Conservation (phyloP, 306 rosid species). For the Elaeagnus macrophylla region DNA sequence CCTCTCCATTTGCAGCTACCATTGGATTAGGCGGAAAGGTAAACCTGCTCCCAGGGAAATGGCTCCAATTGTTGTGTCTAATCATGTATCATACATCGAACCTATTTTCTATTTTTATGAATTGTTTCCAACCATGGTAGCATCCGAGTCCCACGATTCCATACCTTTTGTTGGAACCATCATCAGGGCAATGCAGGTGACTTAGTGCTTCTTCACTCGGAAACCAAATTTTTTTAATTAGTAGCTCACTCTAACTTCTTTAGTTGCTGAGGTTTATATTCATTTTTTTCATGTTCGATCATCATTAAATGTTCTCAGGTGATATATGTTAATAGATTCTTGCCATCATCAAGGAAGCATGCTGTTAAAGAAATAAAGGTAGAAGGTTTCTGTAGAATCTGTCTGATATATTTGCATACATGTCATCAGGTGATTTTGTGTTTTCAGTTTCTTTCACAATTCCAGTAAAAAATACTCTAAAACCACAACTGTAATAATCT, state of each 20-base stretch:
- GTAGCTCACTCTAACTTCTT: constrained; percentile 1
- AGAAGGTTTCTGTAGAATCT: constrained; percentile 40
- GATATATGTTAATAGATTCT: constrained; percentile 79
- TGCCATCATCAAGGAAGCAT: constrained; percentile 63
- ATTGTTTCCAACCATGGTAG: constrained; percentile 84
- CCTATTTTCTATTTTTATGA: constrained; percentile 96
- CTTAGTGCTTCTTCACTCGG: constrained; percentile 15
- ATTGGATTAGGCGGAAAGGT: constrained; percentile 91
- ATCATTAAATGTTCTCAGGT: constrained; percentile 49
- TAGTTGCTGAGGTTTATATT: constrained; percentile 1
- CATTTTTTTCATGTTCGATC: not conserved
- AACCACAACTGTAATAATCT: no score
- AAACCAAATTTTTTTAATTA: constrained; percentile 1
- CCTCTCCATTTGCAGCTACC: constrained; percentile 55
- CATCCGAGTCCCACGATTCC: constrained; percentile 92
- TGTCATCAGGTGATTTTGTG: no score
- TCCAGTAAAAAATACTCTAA: no score
- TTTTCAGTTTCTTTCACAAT: no score
- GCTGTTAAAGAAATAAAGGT: constrained; percentile 92
- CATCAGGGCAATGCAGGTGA: constrained; percentile 98
- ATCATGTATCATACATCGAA: constrained; percentile 85
- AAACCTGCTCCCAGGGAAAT: constrained; percentile 77
- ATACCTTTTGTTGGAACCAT: constrained; percentile 90
- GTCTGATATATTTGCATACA: constrained; percentile 3
- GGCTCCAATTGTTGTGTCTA: constrained; percentile 89